These are phyloP conservation scores for Phytophthora sp. DNA, from an alignment of 352 stramenopile species.

Conservation along the genomic window DNA sequence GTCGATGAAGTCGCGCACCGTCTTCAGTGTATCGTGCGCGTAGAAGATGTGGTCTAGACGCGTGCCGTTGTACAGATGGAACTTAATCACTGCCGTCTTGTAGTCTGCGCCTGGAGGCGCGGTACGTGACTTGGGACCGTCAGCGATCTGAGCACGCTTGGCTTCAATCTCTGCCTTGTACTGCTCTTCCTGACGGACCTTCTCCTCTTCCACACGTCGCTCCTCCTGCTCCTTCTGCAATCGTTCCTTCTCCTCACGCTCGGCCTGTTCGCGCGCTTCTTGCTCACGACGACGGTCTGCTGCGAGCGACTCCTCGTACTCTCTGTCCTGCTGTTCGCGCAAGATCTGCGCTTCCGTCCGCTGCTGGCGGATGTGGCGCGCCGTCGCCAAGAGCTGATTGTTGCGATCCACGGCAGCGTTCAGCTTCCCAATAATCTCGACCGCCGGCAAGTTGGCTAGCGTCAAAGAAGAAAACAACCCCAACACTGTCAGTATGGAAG, in stretches of 20 bases:
- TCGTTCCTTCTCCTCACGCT: slow-evolving; percentile 49
- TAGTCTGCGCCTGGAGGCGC: slow-evolving; percentile 57
- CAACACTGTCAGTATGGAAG: slow-evolving; percentile 1
- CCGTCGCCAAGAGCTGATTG: slow-evolving; percentile 73
- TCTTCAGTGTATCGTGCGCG: slow-evolving; percentile 78
- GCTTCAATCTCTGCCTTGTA: slow-evolving; percentile 53
- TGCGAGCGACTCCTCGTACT: slow-evolving; percentile 93
- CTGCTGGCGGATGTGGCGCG: slow-evolving; percentile 75
- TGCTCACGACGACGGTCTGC: slow-evolving; percentile 88
- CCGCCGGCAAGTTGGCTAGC: slow-evolving; percentile 63
- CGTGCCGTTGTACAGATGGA: slow-evolving; percentile 83
- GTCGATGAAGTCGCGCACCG: slow-evolving; percentile 82
- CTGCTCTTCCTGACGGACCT: slow-evolving; percentile 38
- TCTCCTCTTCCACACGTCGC: slow-evolving; percentile 35
- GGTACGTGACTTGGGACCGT: slow-evolving; percentile 53
- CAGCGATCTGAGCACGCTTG: slow-evolving; percentile 59
- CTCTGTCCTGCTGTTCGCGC: slow-evolving; percentile 92
- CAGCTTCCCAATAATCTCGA: slow-evolving; percentile 66
- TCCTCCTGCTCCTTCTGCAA: slow-evolving; percentile 50
- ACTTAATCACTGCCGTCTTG: slow-evolving; percentile 80
- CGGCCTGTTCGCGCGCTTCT: slow-evolving; percentile 50
- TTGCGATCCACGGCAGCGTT: slow-evolving; percentile 70
- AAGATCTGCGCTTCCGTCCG: slow-evolving; percentile 87
- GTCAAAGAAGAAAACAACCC: slow-evolving; percentile 7
- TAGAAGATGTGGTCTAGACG: slow-evolving; percentile 84